A percentile compares a stretch with the other conserved stretches of the same genome.
Evolutionary conservation across 169 alveolate species (phyloP).

Genomic region (Plasmodium gaboni): DNA sequence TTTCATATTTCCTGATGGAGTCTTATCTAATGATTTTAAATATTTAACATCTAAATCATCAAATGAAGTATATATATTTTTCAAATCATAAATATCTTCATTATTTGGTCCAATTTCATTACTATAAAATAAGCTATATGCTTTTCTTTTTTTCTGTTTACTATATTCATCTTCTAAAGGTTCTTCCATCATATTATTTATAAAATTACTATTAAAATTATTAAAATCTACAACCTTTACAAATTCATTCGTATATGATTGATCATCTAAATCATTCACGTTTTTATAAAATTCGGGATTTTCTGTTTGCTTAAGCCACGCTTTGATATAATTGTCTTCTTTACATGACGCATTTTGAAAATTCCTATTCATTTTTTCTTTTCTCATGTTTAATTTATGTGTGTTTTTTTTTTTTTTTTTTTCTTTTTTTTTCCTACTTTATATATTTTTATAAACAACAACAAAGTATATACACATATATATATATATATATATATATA

Average conservation of each 20-base stretch:
- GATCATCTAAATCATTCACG: conserved; percentile 52
- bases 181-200: conserved; percentile 53
- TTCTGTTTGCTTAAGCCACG: conserved; percentile 67
- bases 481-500: no score
- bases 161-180: conserved; percentile 4
- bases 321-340: conserved; percentile 70
- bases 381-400: no score
- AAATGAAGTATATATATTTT: conserved; percentile 29
- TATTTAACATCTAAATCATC: conserved; percentile 34
- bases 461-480: no score
- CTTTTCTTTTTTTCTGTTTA: conserved; percentile 60
- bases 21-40: conserved; percentile 24
- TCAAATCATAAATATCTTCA: conserved; percentile 26
- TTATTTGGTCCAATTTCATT: conserved; percentile 56
- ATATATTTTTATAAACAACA: no score
- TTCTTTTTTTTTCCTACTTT: no score
- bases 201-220: conserved; percentile 63
- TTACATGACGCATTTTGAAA: conserved; percentile 25
- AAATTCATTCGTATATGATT: conserved; percentile 27
- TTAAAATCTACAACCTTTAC: conserved; percentile 50
- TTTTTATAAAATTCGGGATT: conserved; percentile 56
- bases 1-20: conserved; percentile 18
- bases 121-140: conserved; percentile 72
- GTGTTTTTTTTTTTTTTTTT: no score
- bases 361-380: conserved; percentile 60